These are phyloP conservation scores for Suhomyces emberorum DNA, from an alignment of 805 yeast species.

Conservation along the genomic window DNA sequence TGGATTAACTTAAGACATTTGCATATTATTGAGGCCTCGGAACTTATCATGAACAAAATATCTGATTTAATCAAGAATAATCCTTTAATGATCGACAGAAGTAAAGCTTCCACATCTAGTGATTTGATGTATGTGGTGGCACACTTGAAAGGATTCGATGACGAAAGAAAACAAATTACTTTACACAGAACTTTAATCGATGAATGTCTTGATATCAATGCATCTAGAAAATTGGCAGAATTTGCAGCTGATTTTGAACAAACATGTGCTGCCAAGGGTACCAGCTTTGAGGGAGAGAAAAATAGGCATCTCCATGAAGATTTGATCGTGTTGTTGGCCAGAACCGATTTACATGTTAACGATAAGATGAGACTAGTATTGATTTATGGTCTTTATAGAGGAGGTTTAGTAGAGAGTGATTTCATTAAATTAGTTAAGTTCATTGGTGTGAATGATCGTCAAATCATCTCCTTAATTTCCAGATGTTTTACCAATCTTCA, in stretches of 20 bases:
- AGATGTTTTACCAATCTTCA: slow-evolving; percentile 41
- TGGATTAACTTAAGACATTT: slow-evolving; percentile 71
- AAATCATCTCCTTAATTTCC: slow-evolving; percentile 57
- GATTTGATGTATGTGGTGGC: slow-evolving; percentile 77
- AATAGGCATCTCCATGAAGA: slow-evolving; percentile 59
- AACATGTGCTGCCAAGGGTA: slow-evolving; percentile 69
- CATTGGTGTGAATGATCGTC: slow-evolving; percentile 41
- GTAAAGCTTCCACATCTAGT: slow-evolving; percentile 59
- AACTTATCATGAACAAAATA: slow-evolving; percentile 53
- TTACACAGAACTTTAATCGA: slow-evolving; percentile 62
- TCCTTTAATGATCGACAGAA: slow-evolving; percentile 69
- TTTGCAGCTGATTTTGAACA: slow-evolving; percentile 82
- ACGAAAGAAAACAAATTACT: slow-evolving; percentile 57
- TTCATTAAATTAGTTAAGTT: slow-evolving; percentile 63
- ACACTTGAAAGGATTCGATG: slow-evolving; percentile 62
- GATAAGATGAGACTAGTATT: slow-evolving; percentile 76
- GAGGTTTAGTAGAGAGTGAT: slow-evolving; percentile 76
- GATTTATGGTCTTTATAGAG: slow-evolving; percentile 74
- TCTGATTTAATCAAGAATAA: slow-evolving; percentile 67
- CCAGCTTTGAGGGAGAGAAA: slow-evolving; percentile 63
- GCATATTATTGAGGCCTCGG: slow-evolving; percentile 74
- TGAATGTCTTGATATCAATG: slow-evolving; percentile 59
- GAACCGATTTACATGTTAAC: slow-evolving; percentile 47
- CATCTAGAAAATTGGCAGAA: slow-evolving; percentile 58
- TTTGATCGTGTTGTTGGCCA: slow-evolving; percentile 52